These are phyloP conservation scores for Elaeagnus macrophylla DNA, from an alignment of 306 rosid genomes.

Conservation along the genomic window DNA sequence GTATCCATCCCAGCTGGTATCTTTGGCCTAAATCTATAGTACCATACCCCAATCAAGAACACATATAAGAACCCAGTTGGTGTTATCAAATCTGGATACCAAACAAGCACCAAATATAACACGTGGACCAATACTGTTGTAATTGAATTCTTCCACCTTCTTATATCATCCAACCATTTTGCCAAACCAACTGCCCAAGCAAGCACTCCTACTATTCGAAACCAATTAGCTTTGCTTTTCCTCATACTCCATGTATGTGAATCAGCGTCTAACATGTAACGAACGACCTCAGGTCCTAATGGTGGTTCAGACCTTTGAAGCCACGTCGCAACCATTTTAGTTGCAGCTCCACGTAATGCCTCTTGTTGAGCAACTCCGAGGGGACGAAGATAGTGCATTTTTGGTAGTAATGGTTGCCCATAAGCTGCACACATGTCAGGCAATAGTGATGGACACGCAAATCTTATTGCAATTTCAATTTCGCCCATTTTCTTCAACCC, in stretches of 20 bases:
- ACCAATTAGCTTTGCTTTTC: conserved; percentile 88
- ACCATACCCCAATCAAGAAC: conserved; percentile 82
- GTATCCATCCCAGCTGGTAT: conserved; percentile 91
- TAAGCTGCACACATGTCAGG: conserved; percentile 70
- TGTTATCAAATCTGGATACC: conserved; percentile 88
- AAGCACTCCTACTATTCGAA: conserved; percentile 73
- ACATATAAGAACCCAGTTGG: conserved; percentile 84
- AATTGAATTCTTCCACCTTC: conserved; percentile 71
- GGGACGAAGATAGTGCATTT: conserved; percentile 85
- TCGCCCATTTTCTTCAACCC: conserved; percentile 92
- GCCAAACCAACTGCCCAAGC: conserved; percentile 86
- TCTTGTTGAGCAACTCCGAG: conserved; percentile 84
- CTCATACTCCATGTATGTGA: conserved; percentile 96
- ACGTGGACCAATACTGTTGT: conserved; percentile 75
- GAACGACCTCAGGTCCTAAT: conserved; percentile 72
- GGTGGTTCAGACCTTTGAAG: conserved; percentile 75
- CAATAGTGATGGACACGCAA: conserved; percentile 58
- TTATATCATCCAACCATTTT: conserved; percentile 71
- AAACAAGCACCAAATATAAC: conserved; percentile 77
- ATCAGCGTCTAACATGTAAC: conserved; percentile 87
- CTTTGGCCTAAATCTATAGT: conserved; percentile 72
- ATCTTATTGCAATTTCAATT: conserved; percentile 74
- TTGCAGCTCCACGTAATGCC: conserved; percentile 72
- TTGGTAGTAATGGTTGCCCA: conserved; percentile 75
- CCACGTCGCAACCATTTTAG: conserved; percentile 78